phyloP scores from a whole-genome alignment of 345 rosid species.

The Populus tremula region DNA sequence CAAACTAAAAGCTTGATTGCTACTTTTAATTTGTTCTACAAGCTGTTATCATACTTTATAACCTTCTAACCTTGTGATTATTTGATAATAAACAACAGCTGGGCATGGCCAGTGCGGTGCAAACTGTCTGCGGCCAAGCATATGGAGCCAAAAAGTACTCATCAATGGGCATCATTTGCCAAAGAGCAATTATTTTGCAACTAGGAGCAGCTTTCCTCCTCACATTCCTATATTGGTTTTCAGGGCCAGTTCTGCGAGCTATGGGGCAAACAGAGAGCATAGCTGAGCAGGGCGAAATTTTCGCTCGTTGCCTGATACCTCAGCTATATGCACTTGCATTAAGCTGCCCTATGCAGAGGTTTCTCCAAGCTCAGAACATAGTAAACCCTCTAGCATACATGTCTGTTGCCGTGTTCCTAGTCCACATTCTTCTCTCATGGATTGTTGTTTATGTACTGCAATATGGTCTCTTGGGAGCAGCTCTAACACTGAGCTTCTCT shows the following conservation, averaged over 20 bases:
- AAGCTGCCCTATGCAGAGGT: constrained; percentile 83
- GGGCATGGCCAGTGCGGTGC: constrained; percentile 98
- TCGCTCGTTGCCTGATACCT: constrained; percentile 70
- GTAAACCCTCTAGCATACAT: constrained; percentile 88
- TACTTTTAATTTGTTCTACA: not conserved
- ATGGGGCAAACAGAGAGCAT: constrained; percentile 66
- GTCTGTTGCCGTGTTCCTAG: constrained; percentile 63
- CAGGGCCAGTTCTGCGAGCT: constrained; percentile 47
- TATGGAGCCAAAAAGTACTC: constrained; percentile 72
- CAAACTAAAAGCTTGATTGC: not conserved
- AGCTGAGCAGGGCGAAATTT: constrained; percentile 64
- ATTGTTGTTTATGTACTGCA: constrained; percentile 46
- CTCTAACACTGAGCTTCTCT: constrained; percentile 61
- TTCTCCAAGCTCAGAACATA: constrained; percentile 92
- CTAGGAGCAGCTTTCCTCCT: constrained; percentile 66
- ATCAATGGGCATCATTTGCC: constrained; percentile 83
- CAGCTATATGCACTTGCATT: constrained; percentile 82
- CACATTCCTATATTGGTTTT: constrained; percentile 66
- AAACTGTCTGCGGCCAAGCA: constrained; percentile 94
- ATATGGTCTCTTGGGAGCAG: constrained; percentile 73
- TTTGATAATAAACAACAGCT: constrained; percentile 37
- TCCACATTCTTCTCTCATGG: constrained; percentile 71
- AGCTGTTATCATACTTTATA: not conserved
- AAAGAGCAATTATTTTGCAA: constrained; percentile 81
- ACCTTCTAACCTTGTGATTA: not conserved